Evolutionary conservation across 2,329 filamentous ascomycete species (phyloP).

Genomic region (Calonectria hongkongensis): DNA sequence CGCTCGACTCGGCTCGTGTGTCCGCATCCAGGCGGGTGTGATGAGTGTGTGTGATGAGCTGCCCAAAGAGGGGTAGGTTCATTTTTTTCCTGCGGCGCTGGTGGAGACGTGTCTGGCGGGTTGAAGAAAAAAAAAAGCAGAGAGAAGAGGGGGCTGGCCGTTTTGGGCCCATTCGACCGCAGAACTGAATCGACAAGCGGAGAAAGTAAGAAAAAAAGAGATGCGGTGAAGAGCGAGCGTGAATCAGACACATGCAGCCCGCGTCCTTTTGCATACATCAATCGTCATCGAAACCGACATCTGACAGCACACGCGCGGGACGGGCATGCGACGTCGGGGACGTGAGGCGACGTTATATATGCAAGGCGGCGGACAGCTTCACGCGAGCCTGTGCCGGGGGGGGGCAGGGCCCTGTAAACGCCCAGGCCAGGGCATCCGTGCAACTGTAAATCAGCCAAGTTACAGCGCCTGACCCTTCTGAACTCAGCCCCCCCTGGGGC

Average conservation of each 20-base stretch:
- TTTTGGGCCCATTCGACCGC: conserved; percentile 18
- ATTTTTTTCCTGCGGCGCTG: conserved; percentile 23
- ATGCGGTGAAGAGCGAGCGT: neutral
- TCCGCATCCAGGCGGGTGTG: neutral
- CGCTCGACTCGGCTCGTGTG: neutral
- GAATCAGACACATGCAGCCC: conserved; percentile 4
- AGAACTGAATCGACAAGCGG: conserved; percentile 21
- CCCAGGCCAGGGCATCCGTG: conserved; percentile 4
- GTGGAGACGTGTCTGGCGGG: conserved; percentile 35
- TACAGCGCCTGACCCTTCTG: conserved; percentile 6
- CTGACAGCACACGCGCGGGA: neutral
- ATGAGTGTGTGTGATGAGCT: conserved; percentile 1
- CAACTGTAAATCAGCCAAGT: conserved; percentile 10
- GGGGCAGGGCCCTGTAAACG: neutral
- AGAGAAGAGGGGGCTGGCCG: conserved; percentile 10
- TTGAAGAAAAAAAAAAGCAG: conserved; percentile 9
- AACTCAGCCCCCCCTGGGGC: neutral
- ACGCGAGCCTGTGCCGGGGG: neutral
- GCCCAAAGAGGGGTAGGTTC: conserved; percentile 26
- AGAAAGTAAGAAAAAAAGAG: neutral
- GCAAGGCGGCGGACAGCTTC: conserved; percentile 7
- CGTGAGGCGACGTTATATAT: conserved; percentile 13
- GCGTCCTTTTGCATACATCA: conserved; percentile 16
- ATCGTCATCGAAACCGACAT: neutral
- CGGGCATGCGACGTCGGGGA: neutral